These are phyloP conservation scores for Paraglomus occultum DNA, from an alignment of 192 early-diverging fungal genomes.

Conservation along the genomic window DNA sequence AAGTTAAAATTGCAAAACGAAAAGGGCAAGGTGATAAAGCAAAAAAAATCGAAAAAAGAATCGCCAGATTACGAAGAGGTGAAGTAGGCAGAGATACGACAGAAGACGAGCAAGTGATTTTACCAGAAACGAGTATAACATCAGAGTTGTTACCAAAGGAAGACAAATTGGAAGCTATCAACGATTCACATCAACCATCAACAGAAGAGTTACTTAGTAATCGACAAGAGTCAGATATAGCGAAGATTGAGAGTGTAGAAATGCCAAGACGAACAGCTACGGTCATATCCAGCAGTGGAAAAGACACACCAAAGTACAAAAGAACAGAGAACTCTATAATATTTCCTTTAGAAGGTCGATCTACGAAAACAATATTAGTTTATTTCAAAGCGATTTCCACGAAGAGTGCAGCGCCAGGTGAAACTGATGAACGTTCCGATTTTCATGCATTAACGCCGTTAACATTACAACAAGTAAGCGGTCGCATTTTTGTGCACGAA, in stretches of 20 bases:
- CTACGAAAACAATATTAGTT: slow-evolving; percentile 63
- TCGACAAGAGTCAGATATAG: background rate
- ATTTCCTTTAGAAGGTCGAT: slow-evolving; percentile 65
- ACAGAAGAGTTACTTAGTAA: slow-evolving; percentile 34
- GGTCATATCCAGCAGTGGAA: slow-evolving; percentile 1
- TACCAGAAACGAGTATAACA: background rate
- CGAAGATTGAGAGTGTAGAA: background rate
- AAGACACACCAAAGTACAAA: slow-evolving; percentile 48
- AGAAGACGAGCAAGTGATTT: slow-evolving; percentile 8
- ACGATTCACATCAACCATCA: slow-evolving; percentile 27
- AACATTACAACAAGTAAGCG: slow-evolving; percentile 7
- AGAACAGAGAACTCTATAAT: slow-evolving; percentile 61
- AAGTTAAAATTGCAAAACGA: slow-evolving; percentile 91
- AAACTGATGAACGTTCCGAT: slow-evolving; percentile 9
- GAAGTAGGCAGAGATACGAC: slow-evolving; percentile 6
- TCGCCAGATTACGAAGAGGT: slow-evolving; percentile 63
- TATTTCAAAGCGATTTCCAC: slow-evolving; percentile 52
- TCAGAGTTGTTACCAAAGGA: slow-evolving; percentile 13
- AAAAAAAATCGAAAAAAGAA: slow-evolving; percentile 72
- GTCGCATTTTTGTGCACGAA: slow-evolving; percentile 67
- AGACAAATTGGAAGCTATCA: slow-evolving; percentile 31
- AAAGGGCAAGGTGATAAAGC: slow-evolving; percentile 89
- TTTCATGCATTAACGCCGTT: background rate
- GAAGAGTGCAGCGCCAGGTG: slow-evolving; percentile 28
- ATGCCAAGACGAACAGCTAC: background rate